Evolutionary conservation across 2,329 filamentous ascomycete genomes (phyloP), one percentile per base, ranked within the genome.

Genomic region (Zelopaecilomyces penicillatus): DNA sequence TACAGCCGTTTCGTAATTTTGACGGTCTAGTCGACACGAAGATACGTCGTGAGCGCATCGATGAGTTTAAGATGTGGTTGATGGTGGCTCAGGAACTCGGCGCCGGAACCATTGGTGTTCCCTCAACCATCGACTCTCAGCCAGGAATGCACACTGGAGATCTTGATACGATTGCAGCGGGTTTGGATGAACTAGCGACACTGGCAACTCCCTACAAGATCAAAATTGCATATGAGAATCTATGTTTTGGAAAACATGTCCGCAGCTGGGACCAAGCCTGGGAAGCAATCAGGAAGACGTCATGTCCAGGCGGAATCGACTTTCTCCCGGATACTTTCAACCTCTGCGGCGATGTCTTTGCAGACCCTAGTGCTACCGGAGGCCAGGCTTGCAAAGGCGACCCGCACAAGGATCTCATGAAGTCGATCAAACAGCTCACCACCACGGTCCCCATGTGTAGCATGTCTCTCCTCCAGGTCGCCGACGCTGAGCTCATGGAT

Each of bases 241-340:
- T 53, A 6, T 56, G 52, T 41, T 54, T 54, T 42, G 48, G 42
- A 3, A 42, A 44, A 6, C 39, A 43, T 12, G 37, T 46, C 4
- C 30, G 34, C 12, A 50, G 42, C 30, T 55, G 48, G 53, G 10
- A 49, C 7, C 40, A 46, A 27, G 53, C 53, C 2, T 50, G 47
- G 42, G 44, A 48, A 11, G 39, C 47, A 1, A 41, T 55, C n/a
- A 11, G 30, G 19, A 35, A 37, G 5, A 33, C 49, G 30, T 40
- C 31, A 39, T 10, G 37, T 10, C 11, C 10, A 8, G 19, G 39
- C 3, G 30, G 31, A 30, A 46, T 46, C 19, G 47, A 46, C 8
- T 54, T 57, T 39, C 43, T 66, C 2, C 48, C 52, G 12, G 57
- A 65, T 26, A 59, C 56, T 3, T 60, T 62, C 33, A 54, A 60